Evolutionary conservation across 129 eudicot species (phyloP), one percentile per base, ranked within the genome.

Genomic region (Cynara cardunculus): DNA sequence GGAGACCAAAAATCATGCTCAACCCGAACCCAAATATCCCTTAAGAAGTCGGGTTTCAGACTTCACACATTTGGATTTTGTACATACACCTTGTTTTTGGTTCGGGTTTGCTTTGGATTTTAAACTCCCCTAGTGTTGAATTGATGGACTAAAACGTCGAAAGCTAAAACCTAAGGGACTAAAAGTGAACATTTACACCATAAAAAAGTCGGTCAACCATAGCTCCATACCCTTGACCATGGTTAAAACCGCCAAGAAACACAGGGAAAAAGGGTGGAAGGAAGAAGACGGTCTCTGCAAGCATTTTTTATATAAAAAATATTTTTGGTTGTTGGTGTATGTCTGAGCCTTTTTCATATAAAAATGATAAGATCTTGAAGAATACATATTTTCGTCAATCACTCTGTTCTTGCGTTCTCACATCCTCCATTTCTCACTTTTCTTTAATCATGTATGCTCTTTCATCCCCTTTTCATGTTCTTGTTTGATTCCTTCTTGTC

Each of bases 321-420:
- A 2, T 26, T 24, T 39, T 78, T 12, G 30, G 32, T 79, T 79
- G 71, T 71, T 80, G 83, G 72, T 72, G 62, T 56, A 61, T 16
- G 62, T 35, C 72, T 80, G 14, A 24, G 7, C 62, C 4, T 32
- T 80, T 25, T 72, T 3, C 18, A 24, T 61, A 56, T 26, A 66
- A 25, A 74, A 41, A n/a, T 68, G 41, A 35, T 61, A 49, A 59
- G 25, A 41, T 14, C 61, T 21, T 31, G 25, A 53, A 79, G 61
- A 77, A 86, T 44, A 83, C 79, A 86, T 76, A 73, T 78, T n/a
- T n/a, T 75, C 84, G 76, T 82, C 76, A 68, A 79, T 72, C 67
- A 67, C 78, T 75, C 74, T 68, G 78, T 59, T 73, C 31, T 75
- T 80, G 74, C 80, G 44, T 71, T 73, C 80, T n/a, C 77, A 37